Evolutionary conservation across 2,329 filamentous ascomycete genomes (phyloP).

Genomic region (Colletotrichum graminicola): DNA sequence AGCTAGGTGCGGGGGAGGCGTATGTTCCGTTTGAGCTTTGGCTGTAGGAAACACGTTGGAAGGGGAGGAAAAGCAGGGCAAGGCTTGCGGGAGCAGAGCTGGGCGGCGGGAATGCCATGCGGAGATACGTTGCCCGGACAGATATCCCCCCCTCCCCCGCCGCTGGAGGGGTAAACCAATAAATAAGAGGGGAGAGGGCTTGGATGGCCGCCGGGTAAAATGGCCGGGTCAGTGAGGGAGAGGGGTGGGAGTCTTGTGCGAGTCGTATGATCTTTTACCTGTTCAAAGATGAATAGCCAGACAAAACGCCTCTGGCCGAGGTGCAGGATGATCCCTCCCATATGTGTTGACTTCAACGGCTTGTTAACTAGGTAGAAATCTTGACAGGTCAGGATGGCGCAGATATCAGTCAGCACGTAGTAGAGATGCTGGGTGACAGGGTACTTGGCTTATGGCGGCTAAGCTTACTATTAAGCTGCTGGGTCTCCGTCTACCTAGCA

Average conservation of each 20-base stretch:
- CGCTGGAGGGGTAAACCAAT: not conserved
- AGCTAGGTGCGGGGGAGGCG: conserved; percentile 8
- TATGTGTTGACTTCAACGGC: not conserved
- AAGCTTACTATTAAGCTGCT: not conserved
- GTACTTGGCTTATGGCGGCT: no score
- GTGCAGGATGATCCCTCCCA: not conserved
- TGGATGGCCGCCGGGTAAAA: conserved; percentile 13
- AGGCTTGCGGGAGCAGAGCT: not conserved
- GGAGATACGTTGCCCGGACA: conserved; percentile 4
- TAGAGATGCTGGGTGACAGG: not conserved
- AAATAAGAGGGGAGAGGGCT: not conserved
- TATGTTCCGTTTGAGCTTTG: not conserved
- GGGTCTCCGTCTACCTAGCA: no score
- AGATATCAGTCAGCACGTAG: not conserved
- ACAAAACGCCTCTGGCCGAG: no score
- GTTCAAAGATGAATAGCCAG: not conserved
- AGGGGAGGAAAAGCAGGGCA: not conserved
- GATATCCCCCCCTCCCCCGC: not conserved
- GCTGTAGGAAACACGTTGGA: not conserved
- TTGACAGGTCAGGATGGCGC: no score
- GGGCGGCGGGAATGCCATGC: conserved; percentile 5
- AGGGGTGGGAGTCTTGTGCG: not conserved
- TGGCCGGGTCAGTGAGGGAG: not conserved
- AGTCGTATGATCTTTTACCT: not conserved
- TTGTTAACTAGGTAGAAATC: not conserved